A percentile compares a stretch with the other conserved stretches of the same genome.
Evolutionary conservation across 1,284 basidiomycete genomes (phyloP).

Genomic region (Microbotryum scabiosae): DNA sequence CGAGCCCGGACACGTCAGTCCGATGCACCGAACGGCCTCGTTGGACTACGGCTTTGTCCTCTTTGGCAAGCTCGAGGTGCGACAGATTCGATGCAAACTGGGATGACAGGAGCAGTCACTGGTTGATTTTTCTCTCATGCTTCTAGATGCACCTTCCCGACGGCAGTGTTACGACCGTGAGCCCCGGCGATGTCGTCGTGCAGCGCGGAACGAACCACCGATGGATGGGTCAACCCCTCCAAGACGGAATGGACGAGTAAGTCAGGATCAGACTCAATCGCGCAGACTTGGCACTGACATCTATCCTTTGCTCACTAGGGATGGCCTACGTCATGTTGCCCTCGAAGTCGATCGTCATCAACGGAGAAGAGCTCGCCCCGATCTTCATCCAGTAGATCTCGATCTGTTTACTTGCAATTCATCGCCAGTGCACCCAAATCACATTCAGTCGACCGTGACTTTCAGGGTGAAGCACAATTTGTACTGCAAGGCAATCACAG

Average conservation of each 20-base stretch:
- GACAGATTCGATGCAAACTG: neutral
- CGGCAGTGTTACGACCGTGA: conserved; percentile 1
- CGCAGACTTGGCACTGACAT: neutral
- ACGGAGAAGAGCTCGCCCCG: conserved; percentile 7
- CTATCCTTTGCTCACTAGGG: neutral
- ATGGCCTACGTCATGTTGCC: conserved; percentile 17
- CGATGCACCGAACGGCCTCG: conserved; percentile 14
- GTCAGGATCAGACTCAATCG: neutral
- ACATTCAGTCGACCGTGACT: too few relatives aligned
- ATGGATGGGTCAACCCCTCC: conserved; percentile 8
- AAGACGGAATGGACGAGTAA: conserved; percentile 16
- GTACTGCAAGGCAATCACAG: too few relatives aligned
- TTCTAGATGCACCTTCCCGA: conserved; percentile 4
- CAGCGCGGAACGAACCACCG: conserved; percentile 15
- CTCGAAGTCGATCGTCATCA: conserved; percentile 9
- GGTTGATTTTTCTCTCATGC: neutral
- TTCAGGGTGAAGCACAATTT: too few relatives aligned
- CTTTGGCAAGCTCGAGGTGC: conserved; percentile 11
- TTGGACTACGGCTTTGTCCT: conserved; percentile 19
- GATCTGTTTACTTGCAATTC: too few relatives aligned
- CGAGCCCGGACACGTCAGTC: conserved; percentile 6
- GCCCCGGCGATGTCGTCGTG: conserved; percentile 8
- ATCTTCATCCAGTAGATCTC: conserved; percentile 3
- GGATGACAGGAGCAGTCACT: neutral
- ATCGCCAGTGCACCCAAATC: too few relatives aligned